Percentiles rank a stretch among this genome's conserved stretches.
Conservation (phyloP, 2,329 filamentous ascomycete species). For the Metarhizium anisopliae region DNA sequence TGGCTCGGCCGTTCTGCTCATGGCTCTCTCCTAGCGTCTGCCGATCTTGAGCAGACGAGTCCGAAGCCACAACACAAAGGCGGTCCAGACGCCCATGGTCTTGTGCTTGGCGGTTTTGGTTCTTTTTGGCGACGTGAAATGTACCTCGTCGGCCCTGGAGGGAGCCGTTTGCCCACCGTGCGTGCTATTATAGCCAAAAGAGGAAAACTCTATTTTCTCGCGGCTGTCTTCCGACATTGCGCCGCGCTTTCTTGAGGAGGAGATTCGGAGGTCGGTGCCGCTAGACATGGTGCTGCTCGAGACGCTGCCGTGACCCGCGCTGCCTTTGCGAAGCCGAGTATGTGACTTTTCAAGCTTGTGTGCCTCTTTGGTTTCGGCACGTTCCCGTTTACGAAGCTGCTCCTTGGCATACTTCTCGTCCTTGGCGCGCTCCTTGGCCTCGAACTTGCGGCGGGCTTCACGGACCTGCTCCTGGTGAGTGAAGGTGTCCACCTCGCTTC, state of each 20-base stretch:
- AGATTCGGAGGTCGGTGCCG: slow-evolving; percentile 17
- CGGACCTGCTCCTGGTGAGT: slow-evolving; percentile 48
- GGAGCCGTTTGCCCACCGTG: slow-evolving; percentile 19
- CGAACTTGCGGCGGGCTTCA: slow-evolving; percentile 53
- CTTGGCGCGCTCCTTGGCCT: slow-evolving; percentile 52
- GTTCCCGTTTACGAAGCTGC: slow-evolving; percentile 48
- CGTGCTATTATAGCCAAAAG: slow-evolving; percentile 30
- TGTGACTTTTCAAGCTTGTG: slow-evolving; percentile 39
- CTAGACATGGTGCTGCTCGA: slow-evolving; percentile 24
- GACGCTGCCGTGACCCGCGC: slow-evolving; percentile 17
- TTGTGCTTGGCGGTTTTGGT: slow-evolving; percentile 45
- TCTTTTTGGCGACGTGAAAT: slow-evolving; percentile 31
- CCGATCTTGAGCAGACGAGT: slow-evolving; percentile 38
- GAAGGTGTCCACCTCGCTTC: slow-evolving; percentile 49
- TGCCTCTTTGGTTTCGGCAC: slow-evolving; percentile 48
- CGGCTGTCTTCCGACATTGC: slow-evolving; percentile 15
- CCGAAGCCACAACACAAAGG: slow-evolving; percentile 55
- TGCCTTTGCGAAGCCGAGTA: slow-evolving; percentile 32
- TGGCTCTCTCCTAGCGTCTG: slow-evolving; percentile 22
- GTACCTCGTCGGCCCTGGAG: slow-evolving; percentile 30
- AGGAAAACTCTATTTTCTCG: slow-evolving; percentile 34
- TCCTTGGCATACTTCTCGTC: slow-evolving; percentile 54
- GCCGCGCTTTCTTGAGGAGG: slow-evolving; percentile 16
- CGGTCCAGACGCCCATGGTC: slow-evolving; percentile 53
- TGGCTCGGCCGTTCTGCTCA: not conserved